Evolutionary conservation across 169 alveolate species (phyloP).

Genomic region (Plasmodium billcollinsi): DNA sequence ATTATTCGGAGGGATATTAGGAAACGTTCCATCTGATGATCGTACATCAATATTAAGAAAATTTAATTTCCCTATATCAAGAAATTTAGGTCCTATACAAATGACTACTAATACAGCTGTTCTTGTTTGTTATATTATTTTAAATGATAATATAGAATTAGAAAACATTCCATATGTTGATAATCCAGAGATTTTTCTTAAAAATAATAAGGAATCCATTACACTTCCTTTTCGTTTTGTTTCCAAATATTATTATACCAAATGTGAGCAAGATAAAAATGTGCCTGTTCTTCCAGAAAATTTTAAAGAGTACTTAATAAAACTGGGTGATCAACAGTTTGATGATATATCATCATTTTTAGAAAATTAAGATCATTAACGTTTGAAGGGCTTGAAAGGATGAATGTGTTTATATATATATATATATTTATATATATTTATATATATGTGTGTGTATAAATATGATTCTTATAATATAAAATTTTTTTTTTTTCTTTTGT

Average conservation of each 20-base stretch:
- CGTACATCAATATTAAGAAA: slow-evolving; percentile 78
- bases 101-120: slow-evolving; percentile 82
- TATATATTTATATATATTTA: too few relatives aligned
- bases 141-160: slow-evolving; percentile 38
- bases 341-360: slow-evolving; percentile 4
- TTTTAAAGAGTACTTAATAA: slow-evolving; percentile 35
- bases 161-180: slow-evolving; percentile 66
- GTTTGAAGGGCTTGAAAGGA: too few relatives aligned
- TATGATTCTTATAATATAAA: too few relatives aligned
- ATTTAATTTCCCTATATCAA: slow-evolving; percentile 33
- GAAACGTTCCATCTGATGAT: slow-evolving; percentile 82
- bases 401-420: too few relatives aligned
- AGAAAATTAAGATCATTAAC: too few relatives aligned
- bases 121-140: slow-evolving; percentile 75
- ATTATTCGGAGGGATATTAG: slow-evolving; percentile 65
- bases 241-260: slow-evolving; percentile 72
- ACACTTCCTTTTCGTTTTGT: slow-evolving; percentile 80
- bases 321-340: slow-evolving; percentile 46
- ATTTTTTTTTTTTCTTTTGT: too few relatives aligned
- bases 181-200: slow-evolving; percentile 38
- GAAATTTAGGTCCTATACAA: slow-evolving; percentile 77
- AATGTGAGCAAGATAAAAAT: slow-evolving; percentile 49
- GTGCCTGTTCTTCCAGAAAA: slow-evolving; percentile 43
- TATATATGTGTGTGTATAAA: too few relatives aligned
- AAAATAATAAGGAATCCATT: slow-evolving; percentile 52